These are phyloP conservation scores for Flaveria bidentis DNA, from an alignment of 129 eudicot species.

Conservation along the genomic window DNA sequence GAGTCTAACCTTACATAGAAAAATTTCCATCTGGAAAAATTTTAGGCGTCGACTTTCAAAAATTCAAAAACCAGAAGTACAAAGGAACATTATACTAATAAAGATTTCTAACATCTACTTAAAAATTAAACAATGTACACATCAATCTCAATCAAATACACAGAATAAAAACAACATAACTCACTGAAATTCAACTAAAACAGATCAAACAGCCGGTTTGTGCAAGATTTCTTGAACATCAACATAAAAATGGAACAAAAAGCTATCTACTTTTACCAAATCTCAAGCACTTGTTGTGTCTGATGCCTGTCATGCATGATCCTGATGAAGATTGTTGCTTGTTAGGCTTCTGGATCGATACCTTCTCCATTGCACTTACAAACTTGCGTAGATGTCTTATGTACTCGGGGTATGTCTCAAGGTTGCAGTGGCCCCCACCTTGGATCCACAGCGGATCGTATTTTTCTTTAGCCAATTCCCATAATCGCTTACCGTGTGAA, in stretches of 20 bases:
- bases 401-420: slow-evolving; percentile 94
- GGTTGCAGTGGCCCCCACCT: slow-evolving; percentile 97
- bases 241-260: slow-evolving; percentile 9
- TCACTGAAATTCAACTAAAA: slow-evolving; percentile 28
- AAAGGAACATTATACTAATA: slow-evolving; percentile 13
- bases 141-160: slow-evolving; percentile 27
- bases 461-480: slow-evolving; percentile 89
- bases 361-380: slow-evolving; percentile 84
- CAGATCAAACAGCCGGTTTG: slow-evolving; percentile 25
- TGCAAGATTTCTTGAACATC: slow-evolving; percentile 28
- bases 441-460: slow-evolving; percentile 94
- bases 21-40: no score
- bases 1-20: no score
- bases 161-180: slow-evolving; percentile 19
- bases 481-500: slow-evolving; percentile 89
- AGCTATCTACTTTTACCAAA: slow-evolving; percentile 49
- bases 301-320: slow-evolving; percentile 52
- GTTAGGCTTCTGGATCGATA: slow-evolving; percentile 47
- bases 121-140: slow-evolving; percentile 30
- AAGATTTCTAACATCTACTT: slow-evolving; percentile 25
- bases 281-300: slow-evolving; percentile 81
- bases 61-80: slow-evolving; percentile 6
- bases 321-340: slow-evolving; percentile 42
- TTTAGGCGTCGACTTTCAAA: no score
- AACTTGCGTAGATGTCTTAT: slow-evolving; percentile 82